A percentile compares a stretch with the other conserved stretches of the same genome.
Evolutionary conservation across 1,139 yeast species (phyloP).

Genomic region (Debaryomyces coudertii): DNA sequence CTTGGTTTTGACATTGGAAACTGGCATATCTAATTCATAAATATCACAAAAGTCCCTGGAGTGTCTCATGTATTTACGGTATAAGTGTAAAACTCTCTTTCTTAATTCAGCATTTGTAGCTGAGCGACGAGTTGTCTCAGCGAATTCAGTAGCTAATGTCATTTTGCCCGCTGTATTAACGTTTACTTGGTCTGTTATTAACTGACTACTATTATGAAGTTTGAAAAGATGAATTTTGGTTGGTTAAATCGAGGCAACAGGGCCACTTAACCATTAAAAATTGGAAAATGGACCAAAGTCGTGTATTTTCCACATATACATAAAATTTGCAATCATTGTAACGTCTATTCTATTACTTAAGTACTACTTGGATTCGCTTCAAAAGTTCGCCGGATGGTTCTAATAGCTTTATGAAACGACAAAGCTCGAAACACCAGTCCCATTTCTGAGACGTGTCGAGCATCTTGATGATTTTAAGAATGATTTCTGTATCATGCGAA

Average conservation of each 20-base stretch:
- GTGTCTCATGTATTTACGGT: conserved; percentile 71
- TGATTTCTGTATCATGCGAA: conserved; percentile 35
- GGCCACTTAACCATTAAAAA: conserved; percentile 7
- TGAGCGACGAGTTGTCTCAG: conserved; percentile 77
- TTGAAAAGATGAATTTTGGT: conserved; percentile 31
- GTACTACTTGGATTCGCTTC: conserved; percentile 18
- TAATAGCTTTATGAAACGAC: conserved; percentile 46
- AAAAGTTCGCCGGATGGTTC: conserved; percentile 43
- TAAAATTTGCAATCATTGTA: conserved; percentile 6
- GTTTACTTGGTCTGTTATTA: conserved; percentile 12
- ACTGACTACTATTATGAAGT: background rate
- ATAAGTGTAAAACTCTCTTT: conserved; percentile 66
- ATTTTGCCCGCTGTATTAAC: conserved; percentile 27
- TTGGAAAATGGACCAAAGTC: background rate
- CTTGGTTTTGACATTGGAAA: conserved; percentile 79
- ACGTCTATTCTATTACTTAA: conserved; percentile 6
- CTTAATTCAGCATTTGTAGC: conserved; percentile 64
- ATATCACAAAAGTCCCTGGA: conserved; percentile 65
- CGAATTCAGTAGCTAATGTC: conserved; percentile 80
- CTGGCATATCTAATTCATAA: conserved; percentile 82
- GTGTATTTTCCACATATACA: background rate
- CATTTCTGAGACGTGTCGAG: conserved; percentile 36
- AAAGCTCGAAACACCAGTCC: conserved; percentile 52
- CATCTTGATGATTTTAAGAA: conserved; percentile 39
- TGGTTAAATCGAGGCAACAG: conserved; percentile 22